A percentile compares a stretch with the other conserved stretches of the same genome.
Evolutionary conservation across 2,329 filamentous ascomycete genomes (phyloP).

Genomic region (Lasiodiplodia sp.): DNA sequence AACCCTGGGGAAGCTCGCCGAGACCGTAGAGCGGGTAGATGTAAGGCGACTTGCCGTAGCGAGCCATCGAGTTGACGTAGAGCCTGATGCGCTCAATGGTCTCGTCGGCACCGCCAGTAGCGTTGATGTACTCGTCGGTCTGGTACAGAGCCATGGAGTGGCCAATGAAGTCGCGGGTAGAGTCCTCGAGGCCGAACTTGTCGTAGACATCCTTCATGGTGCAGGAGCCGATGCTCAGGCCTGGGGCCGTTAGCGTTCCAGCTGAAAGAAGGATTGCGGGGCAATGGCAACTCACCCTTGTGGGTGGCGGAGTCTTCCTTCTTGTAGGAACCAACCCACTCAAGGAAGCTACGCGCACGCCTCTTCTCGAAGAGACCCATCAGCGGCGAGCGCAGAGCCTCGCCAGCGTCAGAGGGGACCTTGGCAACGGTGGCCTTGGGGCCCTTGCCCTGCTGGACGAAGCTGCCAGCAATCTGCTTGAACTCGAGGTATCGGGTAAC

Average conservation of each 20-base stretch:
- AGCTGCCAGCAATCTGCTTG: constrained; percentile 85
- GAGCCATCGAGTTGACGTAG: constrained; percentile 96
- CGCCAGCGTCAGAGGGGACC: constrained; percentile 90
- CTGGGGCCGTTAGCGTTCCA: constrained; percentile 49
- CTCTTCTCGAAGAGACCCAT: constrained; percentile 99
- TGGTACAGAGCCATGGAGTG: constrained; percentile 98
- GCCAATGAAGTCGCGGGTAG: constrained; percentile 93
- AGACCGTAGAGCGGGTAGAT: constrained; percentile 99
- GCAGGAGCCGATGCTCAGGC: constrained; percentile 77
- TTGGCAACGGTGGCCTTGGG: constrained; percentile 91
- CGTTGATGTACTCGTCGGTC: constrained; percentile 84
- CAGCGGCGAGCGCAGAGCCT: constrained; percentile 86
- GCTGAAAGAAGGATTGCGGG: constrained; percentile 7
- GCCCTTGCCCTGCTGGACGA: constrained; percentile 87
- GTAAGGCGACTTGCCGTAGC: constrained; percentile 98
- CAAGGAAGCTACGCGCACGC: constrained; percentile 93
- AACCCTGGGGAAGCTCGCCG: constrained; percentile 95
- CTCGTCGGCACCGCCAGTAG: constrained; percentile 77
- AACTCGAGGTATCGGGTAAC: constrained; percentile 62
- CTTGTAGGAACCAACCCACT: constrained; percentile 92
- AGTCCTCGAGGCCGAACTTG: constrained; percentile 90
- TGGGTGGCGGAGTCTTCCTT: constrained; percentile 82
- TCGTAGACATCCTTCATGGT: constrained; percentile 99
- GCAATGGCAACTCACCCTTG: constrained; percentile 70
- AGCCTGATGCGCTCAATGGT: constrained; percentile 90